Percentiles rank a stretch among this genome's conserved stretches.
phyloP scores from a whole-genome alignment of 73 alveolate species.

The Halteria grandinella region DNA sequence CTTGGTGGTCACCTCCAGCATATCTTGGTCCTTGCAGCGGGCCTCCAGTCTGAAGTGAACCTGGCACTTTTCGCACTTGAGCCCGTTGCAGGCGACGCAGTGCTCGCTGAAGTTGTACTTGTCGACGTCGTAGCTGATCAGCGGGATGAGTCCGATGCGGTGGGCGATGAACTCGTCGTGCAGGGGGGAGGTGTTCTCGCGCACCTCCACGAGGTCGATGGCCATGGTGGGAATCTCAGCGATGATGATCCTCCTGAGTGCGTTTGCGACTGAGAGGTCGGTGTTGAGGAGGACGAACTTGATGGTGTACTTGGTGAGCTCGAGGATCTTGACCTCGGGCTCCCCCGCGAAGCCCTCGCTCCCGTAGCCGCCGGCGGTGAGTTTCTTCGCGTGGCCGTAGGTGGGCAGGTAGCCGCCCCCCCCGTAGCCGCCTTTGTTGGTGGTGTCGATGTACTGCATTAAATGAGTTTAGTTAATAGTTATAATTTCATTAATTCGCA shows the following conservation, averaged over 20 bases:
- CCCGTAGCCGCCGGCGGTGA: no score
- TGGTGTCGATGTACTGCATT: no score
- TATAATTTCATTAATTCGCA: no score
- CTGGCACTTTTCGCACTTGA: constrained; percentile 85
- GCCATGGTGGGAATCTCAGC: constrained; percentile 98
- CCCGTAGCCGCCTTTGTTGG: no score
- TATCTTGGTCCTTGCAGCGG: constrained; percentile 78
- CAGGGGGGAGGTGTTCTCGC: constrained; percentile 90
- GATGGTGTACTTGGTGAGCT: constrained; percentile 75
- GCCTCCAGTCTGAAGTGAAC: constrained; percentile 82
- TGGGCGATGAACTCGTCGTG: constrained; percentile 94
- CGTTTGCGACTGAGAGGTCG: constrained; percentile 93
- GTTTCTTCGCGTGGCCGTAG: no score
- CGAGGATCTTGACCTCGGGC: constrained; percentile 82
- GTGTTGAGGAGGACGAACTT: constrained; percentile 85
- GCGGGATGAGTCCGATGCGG: constrained; percentile 93
- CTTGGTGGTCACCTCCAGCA: constrained; percentile 83
- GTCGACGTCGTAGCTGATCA: constrained; percentile 79
- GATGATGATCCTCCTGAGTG: constrained; percentile 91
- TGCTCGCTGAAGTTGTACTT: constrained; percentile 77
- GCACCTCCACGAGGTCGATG: constrained; percentile 89
- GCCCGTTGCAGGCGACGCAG: constrained; percentile 75
- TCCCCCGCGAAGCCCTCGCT: no score
- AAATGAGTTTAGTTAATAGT: no score
- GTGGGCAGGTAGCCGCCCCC: no score